Base-by-base conservation (phyloP, 1,284 basidiomycete species). In the Cryptococcus depauperatus region DNA sequence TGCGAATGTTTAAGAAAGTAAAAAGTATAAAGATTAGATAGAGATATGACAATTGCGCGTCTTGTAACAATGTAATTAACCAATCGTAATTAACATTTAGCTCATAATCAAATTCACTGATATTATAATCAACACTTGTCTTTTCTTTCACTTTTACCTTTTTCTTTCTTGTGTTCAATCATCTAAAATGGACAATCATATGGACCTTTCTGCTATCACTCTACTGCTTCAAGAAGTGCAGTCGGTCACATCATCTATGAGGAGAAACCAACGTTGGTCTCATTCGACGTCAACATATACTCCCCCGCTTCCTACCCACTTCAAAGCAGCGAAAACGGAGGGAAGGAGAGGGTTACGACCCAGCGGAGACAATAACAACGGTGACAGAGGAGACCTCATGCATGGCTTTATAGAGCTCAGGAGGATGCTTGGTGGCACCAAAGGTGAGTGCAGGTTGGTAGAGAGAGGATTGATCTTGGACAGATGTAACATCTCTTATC, bases 211-310 rank as follows among this genome's bases (percentile, higher is more conserved):
- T 1, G 57, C 68, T n/a, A 48, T 62, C 33, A 66, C 62, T 14
- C 62, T 69, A 11, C 58, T 71, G 26, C 62, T 67, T 28, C 69
- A 71, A 52, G 92, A 97, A 75, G 86, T 96, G 54, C 77, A 92
- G 45, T 78, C 88, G 10, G 86, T 98, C 57, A 95, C 90, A 33
- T 89, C 90, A 4, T 79, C 82, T n/a, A 95, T 98, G 88, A 85
- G 93, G 67, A 89, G 92, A 74, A 93, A 93, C 71, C 88, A 89
- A 39, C 81, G 90, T 41, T 93, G 90, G 90, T 83, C 89, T 13
- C 78, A 83, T 3, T 59, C 65, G 19, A 51, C 61, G 1, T 58
- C 62, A 1, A 56, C 52, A 1, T 66, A 61, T 37, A 35, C 50
- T 21, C 55, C 64, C 3, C 57, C 58, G 13, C 50, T 64, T 19